Evolutionary conservation across 352 stramenopile genomes (phyloP).

Genomic region (Aphanomyces invadans): DNA sequence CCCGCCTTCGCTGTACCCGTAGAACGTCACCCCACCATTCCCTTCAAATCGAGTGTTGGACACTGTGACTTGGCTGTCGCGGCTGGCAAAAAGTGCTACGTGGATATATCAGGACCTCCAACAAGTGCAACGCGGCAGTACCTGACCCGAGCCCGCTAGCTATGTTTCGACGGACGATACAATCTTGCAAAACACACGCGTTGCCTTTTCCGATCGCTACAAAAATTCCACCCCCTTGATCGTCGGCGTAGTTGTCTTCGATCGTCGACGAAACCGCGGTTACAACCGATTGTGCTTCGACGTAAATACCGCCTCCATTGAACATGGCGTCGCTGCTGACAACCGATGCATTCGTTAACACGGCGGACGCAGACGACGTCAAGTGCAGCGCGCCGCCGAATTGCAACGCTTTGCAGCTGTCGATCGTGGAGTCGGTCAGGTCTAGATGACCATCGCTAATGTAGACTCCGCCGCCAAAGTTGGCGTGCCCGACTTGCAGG

Average conservation of each 20-base stretch:
- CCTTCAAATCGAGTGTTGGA: slow-evolving; percentile 28
- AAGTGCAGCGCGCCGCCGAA: slow-evolving; percentile 35
- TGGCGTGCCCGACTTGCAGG: slow-evolving; percentile 30
- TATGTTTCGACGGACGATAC: slow-evolving; percentile 53
- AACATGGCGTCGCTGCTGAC: slow-evolving; percentile 32
- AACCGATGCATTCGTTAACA: slow-evolving; percentile 34
- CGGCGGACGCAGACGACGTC: slow-evolving; percentile 27
- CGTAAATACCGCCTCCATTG: slow-evolving; percentile 46
- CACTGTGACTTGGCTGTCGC: slow-evolving; percentile 24
- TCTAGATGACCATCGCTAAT: slow-evolving; percentile 27
- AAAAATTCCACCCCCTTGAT: slow-evolving; percentile 51
- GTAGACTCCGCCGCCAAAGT: slow-evolving; percentile 44
- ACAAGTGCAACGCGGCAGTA: slow-evolving; percentile 40
- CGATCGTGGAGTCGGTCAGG: slow-evolving; percentile 35
- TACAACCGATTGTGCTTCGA: slow-evolving; percentile 27
- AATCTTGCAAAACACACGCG: slow-evolving; percentile 38
- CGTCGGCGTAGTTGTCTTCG: slow-evolving; percentile 43
- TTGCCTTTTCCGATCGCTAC: slow-evolving; percentile 42
- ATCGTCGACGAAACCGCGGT: slow-evolving; percentile 30
- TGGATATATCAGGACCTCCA: slow-evolving; percentile 42
- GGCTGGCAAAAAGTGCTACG: slow-evolving; percentile 31
- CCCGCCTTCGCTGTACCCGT: slow-evolving; percentile 30
- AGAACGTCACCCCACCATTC: slow-evolving; percentile 28
- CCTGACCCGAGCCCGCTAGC: slow-evolving; percentile 30
- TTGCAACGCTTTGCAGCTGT: slow-evolving; percentile 32